These are phyloP conservation scores for Trapa incisa DNA, from an alignment of 345 rosid genomes.

Conservation along the genomic window DNA sequence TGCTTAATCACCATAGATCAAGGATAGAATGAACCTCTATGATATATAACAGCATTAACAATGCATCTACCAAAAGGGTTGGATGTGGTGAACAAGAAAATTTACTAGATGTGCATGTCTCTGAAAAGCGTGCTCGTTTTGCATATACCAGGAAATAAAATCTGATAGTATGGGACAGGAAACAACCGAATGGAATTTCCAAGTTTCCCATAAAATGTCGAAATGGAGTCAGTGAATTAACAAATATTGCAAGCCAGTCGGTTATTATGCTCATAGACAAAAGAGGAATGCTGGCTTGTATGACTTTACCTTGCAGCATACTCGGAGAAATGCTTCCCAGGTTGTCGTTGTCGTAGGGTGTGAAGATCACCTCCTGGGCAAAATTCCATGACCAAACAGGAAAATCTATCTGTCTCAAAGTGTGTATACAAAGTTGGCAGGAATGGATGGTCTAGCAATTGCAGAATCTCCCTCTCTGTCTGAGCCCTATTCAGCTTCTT, in stretches of 20 bases:
- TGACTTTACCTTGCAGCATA: constrained; percentile 87
- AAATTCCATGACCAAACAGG: constrained; percentile 93
- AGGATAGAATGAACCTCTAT: too few species aligned
- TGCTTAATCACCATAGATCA: too few species aligned
- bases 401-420: constrained; percentile 93
- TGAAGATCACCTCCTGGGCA: constrained; percentile 99
- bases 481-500: constrained; percentile 93
- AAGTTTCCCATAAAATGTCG: not conserved
- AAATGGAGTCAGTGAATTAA: not conserved
- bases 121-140: not conserved
- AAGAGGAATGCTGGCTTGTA: not conserved
- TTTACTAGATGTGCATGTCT: not conserved
- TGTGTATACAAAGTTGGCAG: constrained; percentile 87
- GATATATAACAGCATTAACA: too few species aligned
- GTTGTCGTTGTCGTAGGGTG: constrained; percentile 85
- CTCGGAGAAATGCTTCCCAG: constrained; percentile 90
- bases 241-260: not conserved
- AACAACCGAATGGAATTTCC: not conserved
- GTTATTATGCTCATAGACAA: not conserved
- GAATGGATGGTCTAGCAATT: constrained; percentile 92
- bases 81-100: not conserved
- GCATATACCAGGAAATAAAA: not conserved
- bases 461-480: constrained; percentile 94
- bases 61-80: not conserved
- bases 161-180: not conserved